phyloP scores from a whole-genome alignment of 495 filamentous ascomycete genomes.

The Pyronema domesticum region DNA sequence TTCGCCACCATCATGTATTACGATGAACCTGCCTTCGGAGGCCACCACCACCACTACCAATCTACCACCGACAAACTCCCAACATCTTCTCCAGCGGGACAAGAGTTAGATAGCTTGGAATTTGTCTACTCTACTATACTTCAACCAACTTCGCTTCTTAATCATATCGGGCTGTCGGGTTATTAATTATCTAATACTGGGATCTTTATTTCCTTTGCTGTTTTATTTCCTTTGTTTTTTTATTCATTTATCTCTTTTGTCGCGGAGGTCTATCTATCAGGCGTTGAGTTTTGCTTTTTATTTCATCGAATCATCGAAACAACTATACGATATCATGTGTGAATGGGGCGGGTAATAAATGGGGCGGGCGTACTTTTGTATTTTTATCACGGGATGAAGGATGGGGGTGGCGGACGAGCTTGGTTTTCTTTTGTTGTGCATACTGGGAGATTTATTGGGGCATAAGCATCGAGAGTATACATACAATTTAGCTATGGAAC shows the following conservation, averaged over 20 bases:
- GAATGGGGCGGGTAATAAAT: conserved; percentile 1
- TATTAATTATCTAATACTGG: conserved; percentile 1
- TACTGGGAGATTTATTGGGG: too few relatives aligned
- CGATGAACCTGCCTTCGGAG: background rate
- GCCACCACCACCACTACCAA: background rate
- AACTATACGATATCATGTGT: conserved; percentile 2
- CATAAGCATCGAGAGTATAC: too few relatives aligned
- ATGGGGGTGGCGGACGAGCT: too few relatives aligned
- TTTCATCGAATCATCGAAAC: background rate
- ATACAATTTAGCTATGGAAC: too few relatives aligned
- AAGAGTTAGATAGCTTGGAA: background rate
- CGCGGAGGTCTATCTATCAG: background rate
- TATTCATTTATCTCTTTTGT: background rate
- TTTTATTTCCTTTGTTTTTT: background rate
- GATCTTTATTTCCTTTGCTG: background rate
- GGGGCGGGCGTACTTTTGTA: conserved; percentile 1
- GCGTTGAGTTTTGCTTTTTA: background rate
- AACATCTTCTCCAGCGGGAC: background rate
- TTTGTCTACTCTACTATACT: background rate
- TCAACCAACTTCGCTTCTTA: background rate
- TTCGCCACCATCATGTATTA: background rate
- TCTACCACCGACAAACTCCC: background rate
- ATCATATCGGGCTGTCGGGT: background rate
- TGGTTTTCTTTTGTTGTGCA: too few relatives aligned
- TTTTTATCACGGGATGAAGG: too few relatives aligned